Percentiles rank a stretch among this genome's conserved stretches.
Evolutionary conservation across 768 basidiomycete species (phyloP).

Genomic region (Boletus huronensis): DNA sequence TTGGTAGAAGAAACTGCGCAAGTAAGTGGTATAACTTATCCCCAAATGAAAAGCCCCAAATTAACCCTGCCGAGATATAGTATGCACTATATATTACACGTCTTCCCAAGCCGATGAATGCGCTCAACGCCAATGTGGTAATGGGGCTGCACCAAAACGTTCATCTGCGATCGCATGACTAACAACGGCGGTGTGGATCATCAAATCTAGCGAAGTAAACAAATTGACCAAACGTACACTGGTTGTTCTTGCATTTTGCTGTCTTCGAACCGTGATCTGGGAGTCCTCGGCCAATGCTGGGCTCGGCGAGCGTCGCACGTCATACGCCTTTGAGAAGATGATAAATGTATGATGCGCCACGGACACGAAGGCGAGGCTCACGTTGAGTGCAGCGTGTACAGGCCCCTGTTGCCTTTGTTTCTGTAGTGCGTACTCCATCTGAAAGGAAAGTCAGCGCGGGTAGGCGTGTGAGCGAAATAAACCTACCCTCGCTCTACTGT

Average conservation of each 20-base stretch:
- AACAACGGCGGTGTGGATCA: slow-evolving; percentile 7
- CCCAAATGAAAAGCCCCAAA: slow-evolving; percentile 19
- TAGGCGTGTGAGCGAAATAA: background rate
- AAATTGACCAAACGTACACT: slow-evolving; percentile 12
- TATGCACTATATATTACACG: slow-evolving; percentile 16
- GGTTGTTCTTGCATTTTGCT: slow-evolving; percentile 22
- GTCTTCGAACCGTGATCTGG: slow-evolving; percentile 33
- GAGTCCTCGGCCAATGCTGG: slow-evolving; percentile 30
- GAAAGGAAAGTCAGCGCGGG: slow-evolving; percentile 7
- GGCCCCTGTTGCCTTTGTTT: slow-evolving; percentile 30
- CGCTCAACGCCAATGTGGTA: slow-evolving; percentile 23
- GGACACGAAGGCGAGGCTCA: slow-evolving; percentile 8
- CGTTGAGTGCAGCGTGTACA: slow-evolving; percentile 23
- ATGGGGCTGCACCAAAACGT: slow-evolving; percentile 4
- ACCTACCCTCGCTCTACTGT: slow-evolving; percentile 31
- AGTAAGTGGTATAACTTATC: slow-evolving; percentile 29
- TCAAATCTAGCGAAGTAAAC: slow-evolving; percentile 9
- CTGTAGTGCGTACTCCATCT: slow-evolving; percentile 34
- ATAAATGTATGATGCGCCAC: slow-evolving; percentile 4
- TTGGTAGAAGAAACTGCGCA: slow-evolving; percentile 11
- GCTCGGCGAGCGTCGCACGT: slow-evolving; percentile 31
- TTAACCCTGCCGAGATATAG: slow-evolving; percentile 24
- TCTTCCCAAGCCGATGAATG: slow-evolving; percentile 14
- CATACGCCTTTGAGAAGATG: slow-evolving; percentile 22
- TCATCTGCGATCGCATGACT: slow-evolving; percentile 34